These are phyloP conservation scores for Verticillium longisporum DNA, from an alignment of 2,329 filamentous ascomycete genomes.

Conservation along the genomic window DNA sequence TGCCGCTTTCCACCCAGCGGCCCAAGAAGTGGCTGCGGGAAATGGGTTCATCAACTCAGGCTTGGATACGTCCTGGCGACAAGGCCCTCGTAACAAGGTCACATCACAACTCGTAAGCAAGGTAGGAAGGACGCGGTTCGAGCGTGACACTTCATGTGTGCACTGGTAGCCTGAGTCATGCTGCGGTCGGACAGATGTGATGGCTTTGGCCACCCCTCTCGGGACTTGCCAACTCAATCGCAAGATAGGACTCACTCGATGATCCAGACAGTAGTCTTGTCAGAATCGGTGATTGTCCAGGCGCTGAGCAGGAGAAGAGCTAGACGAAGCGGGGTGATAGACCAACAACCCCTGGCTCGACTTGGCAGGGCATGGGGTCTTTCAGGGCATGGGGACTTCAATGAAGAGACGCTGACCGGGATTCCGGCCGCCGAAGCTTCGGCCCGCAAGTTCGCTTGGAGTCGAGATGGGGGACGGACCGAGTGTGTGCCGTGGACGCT, in stretches of 20 bases:
- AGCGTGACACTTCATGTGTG: neutral
- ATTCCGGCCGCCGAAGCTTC: neutral
- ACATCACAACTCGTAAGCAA: neutral
- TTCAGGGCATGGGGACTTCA: neutral
- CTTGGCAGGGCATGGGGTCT: neutral
- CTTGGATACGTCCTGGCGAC: neutral
- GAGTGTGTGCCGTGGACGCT: neutral
- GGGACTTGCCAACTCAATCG: neutral
- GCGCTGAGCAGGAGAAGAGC: neutral
- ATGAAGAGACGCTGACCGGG: neutral
- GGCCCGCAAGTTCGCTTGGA: neutral
- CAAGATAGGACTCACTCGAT: neutral
- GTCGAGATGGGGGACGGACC: neutral
- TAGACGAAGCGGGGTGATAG: neutral
- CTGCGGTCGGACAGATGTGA: neutral
- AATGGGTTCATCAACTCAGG: neutral
- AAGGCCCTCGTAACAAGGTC: neutral
- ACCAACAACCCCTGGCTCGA: neutral
- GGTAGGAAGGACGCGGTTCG: neutral
- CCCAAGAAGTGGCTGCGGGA: neutral
- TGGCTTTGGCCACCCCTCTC: neutral
- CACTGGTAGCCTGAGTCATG: neutral
- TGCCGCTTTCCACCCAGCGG: neutral
- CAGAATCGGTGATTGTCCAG: neutral
- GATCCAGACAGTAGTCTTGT: neutral